Conservation (phyloP, 2,329 filamentous ascomycete genomes). For the Curvularia sp. region DNA sequence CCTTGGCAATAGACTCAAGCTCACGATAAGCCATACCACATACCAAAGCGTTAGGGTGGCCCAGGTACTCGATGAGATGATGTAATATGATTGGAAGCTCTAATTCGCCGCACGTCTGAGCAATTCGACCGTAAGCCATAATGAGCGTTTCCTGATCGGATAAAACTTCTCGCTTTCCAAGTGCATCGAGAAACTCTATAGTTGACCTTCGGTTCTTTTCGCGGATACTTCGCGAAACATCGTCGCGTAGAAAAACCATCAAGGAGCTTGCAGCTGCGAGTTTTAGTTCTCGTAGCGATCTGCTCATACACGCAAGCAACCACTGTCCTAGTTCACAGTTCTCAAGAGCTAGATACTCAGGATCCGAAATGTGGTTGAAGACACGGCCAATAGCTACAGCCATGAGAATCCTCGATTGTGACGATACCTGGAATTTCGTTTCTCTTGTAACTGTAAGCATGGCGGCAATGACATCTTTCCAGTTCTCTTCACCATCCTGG, state of each 20-base stretch:
- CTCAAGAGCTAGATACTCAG: slow-evolving; percentile 70
- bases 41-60: slow-evolving; percentile 79
- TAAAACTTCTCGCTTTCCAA: slow-evolving; percentile 73
- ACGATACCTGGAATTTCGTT: slow-evolving; percentile 40
- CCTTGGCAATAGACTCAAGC: slow-evolving; percentile 74
- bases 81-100: slow-evolving; percentile 87
- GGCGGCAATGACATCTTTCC: slow-evolving; percentile 43
- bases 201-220: slow-evolving; percentile 72
- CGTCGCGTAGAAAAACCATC: slow-evolving; percentile 67
- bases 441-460: slow-evolving; percentile 42
- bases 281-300: slow-evolving; percentile 83
- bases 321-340: slow-evolving; percentile 75
- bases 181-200: slow-evolving; percentile 72
- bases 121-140: slow-evolving; percentile 84
- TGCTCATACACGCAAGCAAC: slow-evolving; percentile 81
- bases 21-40: slow-evolving; percentile 85
- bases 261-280: slow-evolving; percentile 77
- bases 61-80: slow-evolving; percentile 84
- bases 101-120: slow-evolving; percentile 75
- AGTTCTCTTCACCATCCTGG: slow-evolving; percentile 31
- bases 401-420: slow-evolving; percentile 42
- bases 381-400: slow-evolving; percentile 66
- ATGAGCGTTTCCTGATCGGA: slow-evolving; percentile 83
- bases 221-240: slow-evolving; percentile 57
- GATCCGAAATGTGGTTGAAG: slow-evolving; percentile 69